Evolutionary conservation across 495 filamentous ascomycete genomes (phyloP), one percentile per base, ranked within the genome.

Genomic region (Gamarada debralockiae): DNA sequence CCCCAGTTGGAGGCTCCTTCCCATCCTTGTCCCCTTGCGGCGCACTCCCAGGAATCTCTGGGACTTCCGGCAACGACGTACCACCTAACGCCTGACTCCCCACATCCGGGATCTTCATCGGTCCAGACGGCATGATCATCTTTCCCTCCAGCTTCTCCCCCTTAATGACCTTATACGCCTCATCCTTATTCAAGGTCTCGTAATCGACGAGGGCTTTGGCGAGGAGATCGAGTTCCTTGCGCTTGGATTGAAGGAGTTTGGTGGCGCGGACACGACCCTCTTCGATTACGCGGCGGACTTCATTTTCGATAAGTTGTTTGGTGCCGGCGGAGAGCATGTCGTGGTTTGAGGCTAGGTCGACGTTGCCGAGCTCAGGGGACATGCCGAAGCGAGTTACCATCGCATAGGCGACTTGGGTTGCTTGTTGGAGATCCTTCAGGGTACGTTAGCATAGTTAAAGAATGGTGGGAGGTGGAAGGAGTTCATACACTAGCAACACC

Each of bases 141-240:
- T 75, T 72, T 29, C 65, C 79, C n/a, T 70, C 64, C 15, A 97
- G 71, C 65, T 87, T 88, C 69, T 96, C 89, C 15, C 93, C 93
- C 50, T 76, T 76, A 22, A 97, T 76, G 2, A 96, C 86, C 71
- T 85, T 89, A 66, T 86, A 86, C 60, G 97, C 92, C 63, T 98
- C 95, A 21, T 87, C 85, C 64, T 84, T 85, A 57, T 82, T 86
- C 20, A 97, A 71, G 2, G 89, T 95, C 70, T 97, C 95, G 68
- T 97, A 97, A 72, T 97, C 86, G 22, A 98, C 81, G 12, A 98
- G 71, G 3, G 91, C 93, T 61, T 90, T 83, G 24, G 92, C 92
- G 4, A 98, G 71, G 17, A 86, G 67, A 55, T 97, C 92, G 9
- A 98, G 77, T 63, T 96, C 92, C 47, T 88, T 81, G 18, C 89